Conservation (phyloP, 371 early-diverging fungal species). For the Mortierella sp. region DNA sequence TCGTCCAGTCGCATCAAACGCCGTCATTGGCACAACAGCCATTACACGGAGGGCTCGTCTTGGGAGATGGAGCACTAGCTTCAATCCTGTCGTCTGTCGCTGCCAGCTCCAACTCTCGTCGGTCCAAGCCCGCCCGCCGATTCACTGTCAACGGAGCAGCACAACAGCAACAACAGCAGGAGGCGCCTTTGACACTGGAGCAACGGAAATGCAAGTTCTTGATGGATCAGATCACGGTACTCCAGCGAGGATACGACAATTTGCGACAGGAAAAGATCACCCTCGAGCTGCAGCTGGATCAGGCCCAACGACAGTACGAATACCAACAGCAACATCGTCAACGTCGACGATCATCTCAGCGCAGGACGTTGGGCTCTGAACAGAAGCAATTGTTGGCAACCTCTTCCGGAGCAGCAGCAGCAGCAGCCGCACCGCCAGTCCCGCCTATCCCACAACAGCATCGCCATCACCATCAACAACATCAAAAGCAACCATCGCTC, state of each 20-base stretch:
- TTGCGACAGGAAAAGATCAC: constrained; percentile 47
- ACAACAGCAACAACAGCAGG: constrained; percentile 16
- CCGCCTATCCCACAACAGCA: neutral
- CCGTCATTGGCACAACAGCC: neutral
- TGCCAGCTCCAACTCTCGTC: constrained; percentile 16
- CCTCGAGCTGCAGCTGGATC: constrained; percentile 36
- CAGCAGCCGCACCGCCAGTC: neutral
- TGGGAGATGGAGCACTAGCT: constrained; percentile 24
- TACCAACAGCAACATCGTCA: constrained; percentile 36
- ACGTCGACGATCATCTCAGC: constrained; percentile 20
- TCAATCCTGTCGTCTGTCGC: constrained; percentile 36
- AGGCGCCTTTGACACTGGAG: constrained; percentile 23
- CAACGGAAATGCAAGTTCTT: constrained; percentile 35
- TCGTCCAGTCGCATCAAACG: neutral
- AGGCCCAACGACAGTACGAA: constrained; percentile 34
- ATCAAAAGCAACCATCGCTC: neutral
- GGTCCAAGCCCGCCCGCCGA: constrained; percentile 32
- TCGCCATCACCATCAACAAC: neutral
- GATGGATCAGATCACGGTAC: constrained; percentile 50
- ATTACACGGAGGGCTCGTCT: constrained; percentile 8
- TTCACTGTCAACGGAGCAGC: constrained; percentile 35
- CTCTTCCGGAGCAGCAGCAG: neutral
- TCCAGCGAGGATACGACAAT: constrained; percentile 39
- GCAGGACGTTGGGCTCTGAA: constrained; percentile 21
- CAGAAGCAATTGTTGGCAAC: constrained; percentile 10